These are phyloP conservation scores for Flaveria sonorensis DNA, from an alignment of 129 eudicot genomes.

Conservation along the genomic window DNA sequence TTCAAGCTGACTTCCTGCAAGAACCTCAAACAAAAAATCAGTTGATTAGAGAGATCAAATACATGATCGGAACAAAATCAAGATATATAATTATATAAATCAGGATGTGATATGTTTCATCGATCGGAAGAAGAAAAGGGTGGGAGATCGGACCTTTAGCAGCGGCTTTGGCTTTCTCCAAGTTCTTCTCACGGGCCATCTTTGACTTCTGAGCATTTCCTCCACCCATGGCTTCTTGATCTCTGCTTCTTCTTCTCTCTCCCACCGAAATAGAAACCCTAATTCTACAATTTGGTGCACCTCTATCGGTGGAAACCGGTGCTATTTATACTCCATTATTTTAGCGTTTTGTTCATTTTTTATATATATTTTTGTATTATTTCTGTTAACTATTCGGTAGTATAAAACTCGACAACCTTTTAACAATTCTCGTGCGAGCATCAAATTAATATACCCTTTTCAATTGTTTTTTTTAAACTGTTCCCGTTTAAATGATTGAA, in stretches of 20 bases:
- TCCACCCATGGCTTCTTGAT: conserved; percentile 61
- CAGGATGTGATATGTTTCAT: background rate
- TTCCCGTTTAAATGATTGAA: no score
- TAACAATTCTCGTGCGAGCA: no score
- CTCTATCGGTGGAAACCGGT: conserved; percentile 3
- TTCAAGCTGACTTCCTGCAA: conserved; percentile 78
- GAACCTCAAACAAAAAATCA: background rate
- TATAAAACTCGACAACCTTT: no score
- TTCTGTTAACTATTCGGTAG: no score
- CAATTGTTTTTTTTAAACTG: no score
- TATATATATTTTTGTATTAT: background rate
- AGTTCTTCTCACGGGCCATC: conserved; percentile 93
- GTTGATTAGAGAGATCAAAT: background rate
- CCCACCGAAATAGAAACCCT: conserved; percentile 35
- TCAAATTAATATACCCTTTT: no score
- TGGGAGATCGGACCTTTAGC: conserved; percentile 33
- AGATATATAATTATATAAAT: background rate
- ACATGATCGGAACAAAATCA: background rate
- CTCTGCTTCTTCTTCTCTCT: background rate
- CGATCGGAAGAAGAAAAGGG: background rate
- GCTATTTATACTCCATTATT: conserved; percentile 26
- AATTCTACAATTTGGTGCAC: conserved; percentile 24
- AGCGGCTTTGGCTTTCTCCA: conserved; percentile 70
- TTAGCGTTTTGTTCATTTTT: background rate
- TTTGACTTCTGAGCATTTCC: conserved; percentile 95